phyloP scores from a whole-genome alignment of 2,329 filamentous ascomycete genomes.

The Sporothrix globosa region DNA sequence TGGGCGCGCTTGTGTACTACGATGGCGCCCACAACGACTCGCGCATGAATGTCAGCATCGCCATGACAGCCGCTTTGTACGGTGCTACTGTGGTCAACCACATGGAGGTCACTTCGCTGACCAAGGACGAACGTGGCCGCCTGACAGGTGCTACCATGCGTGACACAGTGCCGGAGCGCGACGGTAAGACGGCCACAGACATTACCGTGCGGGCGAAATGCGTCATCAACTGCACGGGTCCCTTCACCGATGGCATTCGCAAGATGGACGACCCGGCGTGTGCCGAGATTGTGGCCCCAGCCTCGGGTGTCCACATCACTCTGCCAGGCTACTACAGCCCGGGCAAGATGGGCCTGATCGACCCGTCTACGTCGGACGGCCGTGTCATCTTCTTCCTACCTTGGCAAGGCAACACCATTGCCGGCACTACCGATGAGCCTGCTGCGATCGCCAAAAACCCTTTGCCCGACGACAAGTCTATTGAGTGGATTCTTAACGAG shows the following conservation, averaged over 20 bases:
- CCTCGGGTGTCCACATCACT: constrained; percentile 78
- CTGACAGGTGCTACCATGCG: constrained; percentile 70
- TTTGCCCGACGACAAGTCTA: constrained; percentile 73
- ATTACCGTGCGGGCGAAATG: constrained; percentile 77
- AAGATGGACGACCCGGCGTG: constrained; percentile 76
- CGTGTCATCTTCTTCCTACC: constrained; percentile 85
- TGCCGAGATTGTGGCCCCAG: constrained; percentile 75
- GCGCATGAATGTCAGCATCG: constrained; percentile 82
- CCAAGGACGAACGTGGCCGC: constrained; percentile 70
- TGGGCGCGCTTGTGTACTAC: constrained; percentile 82
- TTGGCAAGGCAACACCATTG: constrained; percentile 85
- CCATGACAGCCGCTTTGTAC: constrained; percentile 78
- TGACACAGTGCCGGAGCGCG: constrained; percentile 59
- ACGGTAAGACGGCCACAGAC: constrained; percentile 55
- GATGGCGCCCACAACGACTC: constrained; percentile 87
- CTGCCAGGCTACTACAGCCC: constrained; percentile 81
- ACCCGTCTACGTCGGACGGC: constrained; percentile 80
- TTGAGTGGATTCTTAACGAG: constrained; percentile 79
- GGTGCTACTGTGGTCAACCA: constrained; percentile 81
- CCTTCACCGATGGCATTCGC: constrained; percentile 77
- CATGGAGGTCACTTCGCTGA: constrained; percentile 73
- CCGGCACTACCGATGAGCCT: constrained; percentile 77
- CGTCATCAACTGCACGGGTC: constrained; percentile 81
- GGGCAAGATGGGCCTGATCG: constrained; percentile 78
- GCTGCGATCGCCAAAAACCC: constrained; percentile 70